These are phyloP conservation scores for Leccinum rimulosum DNA, from an alignment of 768 basidiomycete genomes.

Conservation along the genomic window DNA sequence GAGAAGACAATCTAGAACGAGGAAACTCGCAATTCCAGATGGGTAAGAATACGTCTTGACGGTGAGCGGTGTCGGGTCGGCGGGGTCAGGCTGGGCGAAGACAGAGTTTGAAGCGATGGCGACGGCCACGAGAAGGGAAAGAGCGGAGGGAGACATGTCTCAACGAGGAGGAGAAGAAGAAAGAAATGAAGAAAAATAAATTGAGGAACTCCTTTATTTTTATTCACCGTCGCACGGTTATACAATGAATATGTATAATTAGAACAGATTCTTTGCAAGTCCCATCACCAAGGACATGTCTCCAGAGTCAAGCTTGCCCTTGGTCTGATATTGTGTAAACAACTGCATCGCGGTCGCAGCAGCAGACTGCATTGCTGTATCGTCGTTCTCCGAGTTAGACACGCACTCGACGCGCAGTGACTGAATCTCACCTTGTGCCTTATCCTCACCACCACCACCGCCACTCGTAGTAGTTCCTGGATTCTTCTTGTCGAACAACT, in stretches of 20 bases:
- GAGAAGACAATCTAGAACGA: background rate
- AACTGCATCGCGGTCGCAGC: slow-evolving; percentile 31
- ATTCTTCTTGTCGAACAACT: slow-evolving; percentile 34
- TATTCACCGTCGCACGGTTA: background rate
- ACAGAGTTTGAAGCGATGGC: slow-evolving; percentile 28
- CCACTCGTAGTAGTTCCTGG: slow-evolving; percentile 9
- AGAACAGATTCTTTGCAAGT: slow-evolving; percentile 24
- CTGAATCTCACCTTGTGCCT: slow-evolving; percentile 24
- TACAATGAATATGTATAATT: background rate
- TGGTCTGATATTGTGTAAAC: slow-evolving; percentile 22
- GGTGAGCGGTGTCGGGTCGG: slow-evolving; percentile 47
- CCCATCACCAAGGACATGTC: slow-evolving; percentile 30
- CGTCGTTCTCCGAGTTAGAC: background rate
- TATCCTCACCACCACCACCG: slow-evolving; percentile 5
- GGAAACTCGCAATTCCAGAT: slow-evolving; percentile 36
- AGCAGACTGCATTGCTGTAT: slow-evolving; percentile 32
- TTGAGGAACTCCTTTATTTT: background rate
- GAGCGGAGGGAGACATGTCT: slow-evolving; percentile 50
- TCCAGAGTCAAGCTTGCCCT: slow-evolving; percentile 27
- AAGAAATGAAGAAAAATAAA: no score
- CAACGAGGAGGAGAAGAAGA: slow-evolving; percentile 5
- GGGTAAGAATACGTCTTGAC: slow-evolving; percentile 48
- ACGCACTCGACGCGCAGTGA: background rate
- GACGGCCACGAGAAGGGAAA: slow-evolving; percentile 38
- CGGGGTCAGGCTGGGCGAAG: slow-evolving; percentile 36